Evolutionary conservation across 306 rosid genomes (phyloP), one percentile per base, ranked within the genome.

Genomic region (Quercus bicolor): DNA sequence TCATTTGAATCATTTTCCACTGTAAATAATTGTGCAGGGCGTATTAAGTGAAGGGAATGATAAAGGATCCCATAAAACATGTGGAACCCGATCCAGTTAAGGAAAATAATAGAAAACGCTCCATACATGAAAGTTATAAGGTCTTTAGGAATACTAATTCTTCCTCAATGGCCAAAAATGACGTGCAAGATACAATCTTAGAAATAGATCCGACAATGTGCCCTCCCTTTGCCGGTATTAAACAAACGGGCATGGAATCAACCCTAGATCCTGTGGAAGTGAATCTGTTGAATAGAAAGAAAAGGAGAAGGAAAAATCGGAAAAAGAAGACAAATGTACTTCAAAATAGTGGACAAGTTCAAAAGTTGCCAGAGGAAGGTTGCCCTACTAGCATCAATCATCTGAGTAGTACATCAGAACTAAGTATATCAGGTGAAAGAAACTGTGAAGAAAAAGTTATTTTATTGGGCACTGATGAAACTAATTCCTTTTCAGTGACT

Each of bases 301-400:
- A 73, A 59, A 79, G 51, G 74, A 78, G 75, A 53, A 69, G 24
- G 14, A 76, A 66, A 71, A 77, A 19, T 31, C 64, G 82, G 77
- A 72, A 6, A 73, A 88, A 74, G 85, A 68, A 76, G 40, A 52
- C 55, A n/a, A 16, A 15, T 74, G 34, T 51, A 18, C 68, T 19
- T 33, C 70, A 82, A 82, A 73, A 73, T 2, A 45, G 54, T 13
- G 75, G 64, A 56, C 19, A 48, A 61, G 76, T 68, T 77, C 73
- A 65, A 62, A 76, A 75, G 64, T 72, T 75, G 68, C 73, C 78
- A 55, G 84, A 70, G 77, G 75, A 79, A 61, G 77, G 45, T 53
- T 75, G 19, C 37, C 69, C 65, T 68, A 68, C 19, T 53, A 64
- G 79, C 31, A 62, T 81, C 77, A 48, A 65, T 15, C 70, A 65